phyloP scores from a whole-genome alignment of 1,284 basidiomycete species.

The Tylopilus sp. region DNA sequence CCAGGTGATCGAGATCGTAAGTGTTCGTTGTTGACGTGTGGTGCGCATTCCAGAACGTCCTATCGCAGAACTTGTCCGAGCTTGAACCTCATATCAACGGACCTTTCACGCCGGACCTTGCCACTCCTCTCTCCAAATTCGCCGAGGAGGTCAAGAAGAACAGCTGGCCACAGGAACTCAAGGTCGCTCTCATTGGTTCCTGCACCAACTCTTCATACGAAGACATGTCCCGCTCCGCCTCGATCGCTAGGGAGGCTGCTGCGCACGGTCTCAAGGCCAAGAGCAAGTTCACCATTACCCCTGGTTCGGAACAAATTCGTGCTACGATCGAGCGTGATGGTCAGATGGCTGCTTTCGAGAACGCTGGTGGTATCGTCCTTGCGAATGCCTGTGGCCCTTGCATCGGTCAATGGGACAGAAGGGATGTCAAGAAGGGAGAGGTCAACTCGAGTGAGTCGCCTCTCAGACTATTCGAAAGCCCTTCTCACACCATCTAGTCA shows the following conservation, averaged over 20 bases:
- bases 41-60: neutral
- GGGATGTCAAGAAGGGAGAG: slow-evolving; percentile 95
- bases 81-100: slow-evolving; percentile 99
- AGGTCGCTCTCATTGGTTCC: slow-evolving; percentile 96
- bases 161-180: slow-evolving; percentile 94
- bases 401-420: slow-evolving; percentile 98
- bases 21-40: slow-evolving; percentile 28
- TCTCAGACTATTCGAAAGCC: neutral
- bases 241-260: slow-evolving; percentile 86
- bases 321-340: slow-evolving; percentile 97
- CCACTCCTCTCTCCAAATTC: slow-evolving; percentile 95
- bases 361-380: slow-evolving; percentile 87
- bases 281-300: slow-evolving; percentile 96
- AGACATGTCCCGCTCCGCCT: slow-evolving; percentile 97
- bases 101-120: slow-evolving; percentile 94
- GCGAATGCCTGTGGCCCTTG: slow-evolving; percentile 99
- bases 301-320: slow-evolving; percentile 96
- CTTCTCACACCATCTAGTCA: slow-evolving; percentile 51
- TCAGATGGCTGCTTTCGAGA: slow-evolving; percentile 83
- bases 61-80: slow-evolving; percentile 77
- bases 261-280: slow-evolving; percentile 85
- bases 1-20: slow-evolving; percentile 84
- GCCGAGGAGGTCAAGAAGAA: slow-evolving; percentile 90
- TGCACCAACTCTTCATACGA: slow-evolving; percentile 99
- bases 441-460: slow-evolving; percentile 80